phyloP scores from a whole-genome alignment of 179 eudicot species.

The Vitellaria paradoxa region DNA sequence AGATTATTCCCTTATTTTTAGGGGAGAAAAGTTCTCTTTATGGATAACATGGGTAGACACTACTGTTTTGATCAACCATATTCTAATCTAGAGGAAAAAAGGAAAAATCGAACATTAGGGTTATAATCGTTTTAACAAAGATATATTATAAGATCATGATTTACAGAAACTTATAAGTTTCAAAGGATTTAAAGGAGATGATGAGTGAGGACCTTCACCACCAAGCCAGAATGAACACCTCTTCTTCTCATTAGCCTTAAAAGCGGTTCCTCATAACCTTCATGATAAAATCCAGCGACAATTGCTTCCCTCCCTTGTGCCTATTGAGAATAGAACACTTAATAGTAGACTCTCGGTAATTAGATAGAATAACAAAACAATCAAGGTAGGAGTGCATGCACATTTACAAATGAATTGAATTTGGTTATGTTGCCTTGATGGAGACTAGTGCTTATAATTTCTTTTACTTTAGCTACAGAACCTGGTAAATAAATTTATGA shows the following conservation, averaged over 20 bases:
- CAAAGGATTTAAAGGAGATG: neutral
- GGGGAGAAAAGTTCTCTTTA: neutral
- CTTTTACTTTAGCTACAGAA: no score
- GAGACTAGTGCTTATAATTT: no score
- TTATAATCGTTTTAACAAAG: no score
- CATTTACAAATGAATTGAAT: no score
- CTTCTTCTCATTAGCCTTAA: constrained; percentile 98
- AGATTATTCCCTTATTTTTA: neutral
- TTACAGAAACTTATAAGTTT: neutral
- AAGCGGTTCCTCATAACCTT: constrained; percentile 95
- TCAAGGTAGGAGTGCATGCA: no score
- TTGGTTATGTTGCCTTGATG: no score
- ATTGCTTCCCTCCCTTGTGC: constrained; percentile 87
- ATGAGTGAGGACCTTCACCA: constrained; percentile 64
- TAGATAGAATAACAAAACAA: no score
- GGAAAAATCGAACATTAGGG: no score
- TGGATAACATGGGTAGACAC: neutral
- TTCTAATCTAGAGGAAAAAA: neutral
- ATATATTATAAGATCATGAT: no score
- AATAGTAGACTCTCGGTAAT: no score
- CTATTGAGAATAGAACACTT: constrained; percentile 26
- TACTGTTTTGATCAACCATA: neutral
- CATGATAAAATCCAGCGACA: constrained; percentile 97
- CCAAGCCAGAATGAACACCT: constrained; percentile 88
- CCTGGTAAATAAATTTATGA: no score